Evolutionary conservation across 2,329 filamentous ascomycete species (phyloP), one percentile per base, ranked within the genome.

Genomic region (Plenodomus biglobosus): DNA sequence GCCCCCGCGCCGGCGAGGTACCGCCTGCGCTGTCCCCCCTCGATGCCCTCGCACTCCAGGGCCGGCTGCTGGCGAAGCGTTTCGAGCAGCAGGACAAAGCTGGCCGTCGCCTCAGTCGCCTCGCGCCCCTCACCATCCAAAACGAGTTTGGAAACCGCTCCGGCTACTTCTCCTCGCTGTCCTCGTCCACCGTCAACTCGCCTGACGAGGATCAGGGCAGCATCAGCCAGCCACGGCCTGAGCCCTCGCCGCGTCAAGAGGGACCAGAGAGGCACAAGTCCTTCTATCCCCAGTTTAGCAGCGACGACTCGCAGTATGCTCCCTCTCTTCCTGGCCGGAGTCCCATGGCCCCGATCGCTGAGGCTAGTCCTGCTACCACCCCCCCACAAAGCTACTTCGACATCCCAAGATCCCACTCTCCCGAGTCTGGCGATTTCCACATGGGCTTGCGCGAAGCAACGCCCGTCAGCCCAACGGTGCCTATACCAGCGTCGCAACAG

Each of bases 41-140:
- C 56, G 94, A 99, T 79, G 92, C 92, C 40, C 95, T 99, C 69
- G 92, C 92, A 18, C 81, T 92, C 53, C 92, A 97, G 68, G 95
- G 92, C 62, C 86, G 92, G 48, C 76, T 95, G 61, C 81, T 99
- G 42, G 91, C 91, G 34, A 88, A 85, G 73, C 88, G 95, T 73
- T 83, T 99, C 52, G 87, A 96, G 70, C 86, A 94, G 55, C 82
- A 84, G 64, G 73, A 74, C 50, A 85, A 83, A 65, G 82, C 83
- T 53, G 91, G 89, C 41, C 84, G 85, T 56, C 84, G 92, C 48
- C 82, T 96, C 74, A 96, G 92, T 74, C 83, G 92, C 36, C 76
- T 97, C 37, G 90, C 92, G 2, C 90, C 91, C 6, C 78, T 92
- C 50, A 90, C 89, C 17, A 87, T 90, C 32, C 87, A 88, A 51